Percentiles rank a stretch among this genome's conserved stretches.
These are phyloP conservation scores for Austropuccinia psidii DNA, from an alignment of 1,284 basidiomycete species.

Conservation along the genomic window DNA sequence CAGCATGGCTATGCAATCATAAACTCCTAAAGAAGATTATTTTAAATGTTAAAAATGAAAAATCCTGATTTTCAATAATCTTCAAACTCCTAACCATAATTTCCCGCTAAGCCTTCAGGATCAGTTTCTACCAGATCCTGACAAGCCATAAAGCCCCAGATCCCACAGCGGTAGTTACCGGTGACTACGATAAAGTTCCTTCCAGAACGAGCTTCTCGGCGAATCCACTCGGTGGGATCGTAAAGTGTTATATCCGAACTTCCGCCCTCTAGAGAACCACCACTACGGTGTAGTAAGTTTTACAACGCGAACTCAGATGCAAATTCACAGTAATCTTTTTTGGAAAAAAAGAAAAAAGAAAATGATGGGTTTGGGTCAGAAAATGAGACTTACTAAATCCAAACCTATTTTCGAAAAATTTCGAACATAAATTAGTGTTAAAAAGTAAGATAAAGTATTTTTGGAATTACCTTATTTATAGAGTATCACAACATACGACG, in stretches of 20 bases:
- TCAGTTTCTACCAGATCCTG: constrained; percentile 20
- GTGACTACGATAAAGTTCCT: constrained; percentile 32
- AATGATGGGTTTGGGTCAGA: too few species aligned
- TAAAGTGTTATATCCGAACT: constrained; percentile 9
- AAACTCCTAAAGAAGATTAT: constrained; percentile 4
- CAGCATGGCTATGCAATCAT: constrained; percentile 32
- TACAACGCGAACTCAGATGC: not conserved
- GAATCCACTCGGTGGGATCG: constrained; percentile 36
- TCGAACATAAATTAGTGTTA: not conserved
- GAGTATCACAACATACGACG: not conserved
- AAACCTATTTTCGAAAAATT: constrained; percentile 11
- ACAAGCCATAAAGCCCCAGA: constrained; percentile 28
- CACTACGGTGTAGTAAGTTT: not conserved
- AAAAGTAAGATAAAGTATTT: not conserved
- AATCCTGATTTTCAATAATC: not conserved
- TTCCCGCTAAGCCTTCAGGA: constrained; percentile 23
- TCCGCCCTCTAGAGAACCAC: constrained; percentile 18
- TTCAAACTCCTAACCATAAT: constrained; percentile 34
- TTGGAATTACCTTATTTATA: too few species aligned
- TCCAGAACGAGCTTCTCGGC: constrained; percentile 21
- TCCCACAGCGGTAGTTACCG: constrained; percentile 18
- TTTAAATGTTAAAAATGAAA: not conserved
- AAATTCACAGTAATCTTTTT: not conserved
- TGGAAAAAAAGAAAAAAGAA: too few species aligned
- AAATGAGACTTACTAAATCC: constrained; percentile 23